Evolutionary conservation across 1,284 basidiomycete genomes (phyloP), one percentile per base, ranked within the genome.

Genomic region (Marasmius sp.): DNA sequence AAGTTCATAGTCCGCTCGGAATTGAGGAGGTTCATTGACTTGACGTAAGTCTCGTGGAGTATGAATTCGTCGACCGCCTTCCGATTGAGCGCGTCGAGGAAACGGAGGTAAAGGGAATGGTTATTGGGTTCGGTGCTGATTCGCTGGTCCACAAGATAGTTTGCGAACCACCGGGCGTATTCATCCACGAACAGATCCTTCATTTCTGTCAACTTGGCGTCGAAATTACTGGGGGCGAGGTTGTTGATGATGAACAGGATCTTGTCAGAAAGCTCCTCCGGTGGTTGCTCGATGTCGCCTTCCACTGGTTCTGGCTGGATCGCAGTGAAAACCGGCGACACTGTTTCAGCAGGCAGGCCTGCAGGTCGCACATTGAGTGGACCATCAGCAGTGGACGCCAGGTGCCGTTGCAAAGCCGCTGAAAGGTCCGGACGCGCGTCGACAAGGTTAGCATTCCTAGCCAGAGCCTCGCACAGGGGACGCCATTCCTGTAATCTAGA

Each of bases 231-330:
- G 3, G 94, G 93, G 0, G 97, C 95, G 58, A 99, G 85, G 70
- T 99, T 98, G 81, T 99, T 99, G 77, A 99, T 89, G 69, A 98
- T 95, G 82, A 99, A 99, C 55, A 99, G 82, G 67, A 99, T 95
- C 70, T 90, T 91, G 82, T 99, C 97, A 22, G 95, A 94, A 22
- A 92, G 78, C 66, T 93, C 93, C 72, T 98, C 94, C 18, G 91
- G 86, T 2, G 97, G 97, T 58, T 82, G 77, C 56, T 84, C 80
- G 22, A 91, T 81, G 61, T 86, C 85, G 38, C 84, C 82, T 37
- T 88, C 82, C 37, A 88, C 69, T 11, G 66, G 68, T 68, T 93
- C 91, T 1, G 90, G 85, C 62, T 85, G 86, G 53, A 95, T 90
- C 34, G 92, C 81, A 2, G 80, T 87, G 77, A 95, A 95, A 20